Percentiles rank a stretch among this genome's conserved stretches.
Evolutionary conservation across 352 stramenopile species (phyloP).

Genomic region (Phytophthora citricola): DNA sequence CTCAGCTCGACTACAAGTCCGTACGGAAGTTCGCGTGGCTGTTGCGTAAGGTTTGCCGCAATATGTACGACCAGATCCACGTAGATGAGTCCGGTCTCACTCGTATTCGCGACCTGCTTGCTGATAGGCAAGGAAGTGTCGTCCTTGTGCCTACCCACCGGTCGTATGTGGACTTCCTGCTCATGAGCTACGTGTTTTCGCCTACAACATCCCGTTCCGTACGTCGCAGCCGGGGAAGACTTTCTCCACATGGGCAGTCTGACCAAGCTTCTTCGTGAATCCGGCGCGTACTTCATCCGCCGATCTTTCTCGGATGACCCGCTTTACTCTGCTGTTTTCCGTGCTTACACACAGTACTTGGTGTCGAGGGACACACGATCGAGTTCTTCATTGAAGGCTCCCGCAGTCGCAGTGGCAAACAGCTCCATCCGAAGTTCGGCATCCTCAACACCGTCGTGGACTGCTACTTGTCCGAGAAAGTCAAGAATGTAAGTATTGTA

Average conservation of each 20-base stretch:
- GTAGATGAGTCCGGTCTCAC: slow-evolving; percentile 83
- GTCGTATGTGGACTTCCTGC: slow-evolving; percentile 87
- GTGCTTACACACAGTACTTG: slow-evolving; percentile 85
- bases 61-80: slow-evolving; percentile 90
- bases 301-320: slow-evolving; percentile 71
- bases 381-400: slow-evolving; percentile 91
- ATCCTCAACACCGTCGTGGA: slow-evolving; percentile 78
- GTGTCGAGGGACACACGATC: slow-evolving; percentile 78
- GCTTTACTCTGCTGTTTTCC: slow-evolving; percentile 81
- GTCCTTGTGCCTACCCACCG: slow-evolving; percentile 88
- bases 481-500: slow-evolving; percentile 69
- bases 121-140: slow-evolving; percentile 57
- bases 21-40: slow-evolving; percentile 84
- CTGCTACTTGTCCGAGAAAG: slow-evolving; percentile 68
- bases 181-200: slow-evolving; percentile 91
- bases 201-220: slow-evolving; percentile 87
- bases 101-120: slow-evolving; percentile 68
- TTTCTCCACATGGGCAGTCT: slow-evolving; percentile 80
- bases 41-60: slow-evolving; percentile 82
- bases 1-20: slow-evolving; percentile 76
- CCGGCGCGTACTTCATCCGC: slow-evolving; percentile 83
- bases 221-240: slow-evolving; percentile 82
- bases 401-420: slow-evolving; percentile 84
- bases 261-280: slow-evolving; percentile 70
- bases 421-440: slow-evolving; percentile 84